Percentiles rank a stretch among this genome's conserved stretches.
Conservation (phyloP, 495 filamentous ascomycete genomes). For the Aspergillus nanangensis region DNA sequence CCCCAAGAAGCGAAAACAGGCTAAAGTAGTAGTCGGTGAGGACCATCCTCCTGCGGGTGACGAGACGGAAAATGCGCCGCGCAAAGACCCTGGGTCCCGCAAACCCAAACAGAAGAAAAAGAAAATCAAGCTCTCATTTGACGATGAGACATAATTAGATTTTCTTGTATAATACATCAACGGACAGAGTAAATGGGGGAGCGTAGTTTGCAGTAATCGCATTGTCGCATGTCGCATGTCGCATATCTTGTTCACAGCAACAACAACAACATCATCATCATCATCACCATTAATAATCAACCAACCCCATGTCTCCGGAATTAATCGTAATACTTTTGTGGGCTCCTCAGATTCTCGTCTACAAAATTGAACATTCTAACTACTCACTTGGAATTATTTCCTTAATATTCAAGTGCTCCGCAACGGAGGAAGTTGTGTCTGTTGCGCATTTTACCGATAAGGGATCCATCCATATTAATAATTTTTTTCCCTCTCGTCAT, state of each 20-base stretch:
- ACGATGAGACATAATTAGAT: constrained; percentile 29
- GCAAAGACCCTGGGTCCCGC: constrained; percentile 20
- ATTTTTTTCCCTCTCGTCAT: not conserved
- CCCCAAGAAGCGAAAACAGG: constrained; percentile 41
- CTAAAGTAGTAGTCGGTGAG: constrained; percentile 36
- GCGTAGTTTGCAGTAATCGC: too few species aligned
- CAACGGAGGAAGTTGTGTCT: not conserved
- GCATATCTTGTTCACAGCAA: too few species aligned
- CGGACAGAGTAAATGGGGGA: too few species aligned
- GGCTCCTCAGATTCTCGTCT: too few species aligned
- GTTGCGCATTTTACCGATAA: not conserved
- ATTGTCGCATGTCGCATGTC: too few species aligned
- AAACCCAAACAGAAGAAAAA: constrained; percentile 42
- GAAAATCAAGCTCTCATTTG: constrained; percentile 45
- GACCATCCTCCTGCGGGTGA: constrained; percentile 15
- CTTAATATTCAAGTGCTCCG: not conserved
- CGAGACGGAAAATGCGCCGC: constrained; percentile 18
- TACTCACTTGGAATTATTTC: not conserved
- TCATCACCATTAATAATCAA: too few species aligned
- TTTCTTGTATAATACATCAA: too few species aligned
- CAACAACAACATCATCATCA: too few species aligned
- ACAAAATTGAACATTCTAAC: too few species aligned
- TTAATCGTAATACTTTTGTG: too few species aligned
- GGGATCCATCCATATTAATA: not conserved
- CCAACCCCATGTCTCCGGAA: too few species aligned